Evolutionary conservation across 2,329 filamentous ascomycete genomes (phyloP).

Genomic region (Aspergillus hiratsukae): DNA sequence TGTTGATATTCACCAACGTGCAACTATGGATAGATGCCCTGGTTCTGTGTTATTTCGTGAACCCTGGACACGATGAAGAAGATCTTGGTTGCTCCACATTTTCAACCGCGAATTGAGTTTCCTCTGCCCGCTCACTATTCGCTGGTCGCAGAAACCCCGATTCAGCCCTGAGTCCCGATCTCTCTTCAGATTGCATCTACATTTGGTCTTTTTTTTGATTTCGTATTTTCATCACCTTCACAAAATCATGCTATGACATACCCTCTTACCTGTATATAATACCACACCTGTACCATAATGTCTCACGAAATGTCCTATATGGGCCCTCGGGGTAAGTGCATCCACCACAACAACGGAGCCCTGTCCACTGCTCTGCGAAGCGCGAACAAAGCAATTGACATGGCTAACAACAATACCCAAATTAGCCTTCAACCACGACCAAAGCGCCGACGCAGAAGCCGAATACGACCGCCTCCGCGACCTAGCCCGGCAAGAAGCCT

Average conservation of each 20-base stretch:
- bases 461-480: slow-evolving; percentile 91
- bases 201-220: neutral
- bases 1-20: no score
- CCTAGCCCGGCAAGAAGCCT: slow-evolving; percentile 73
- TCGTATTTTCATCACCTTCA: neutral
- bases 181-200: neutral
- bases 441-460: slow-evolving; percentile 64
- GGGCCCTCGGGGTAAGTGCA: slow-evolving; percentile 34
- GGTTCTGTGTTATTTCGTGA: neutral
- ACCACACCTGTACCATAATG: slow-evolving; percentile 23
- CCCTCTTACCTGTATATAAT: neutral
- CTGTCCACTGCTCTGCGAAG: neutral
- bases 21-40: neutral
- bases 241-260: neutral
- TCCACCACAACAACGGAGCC: neutral
- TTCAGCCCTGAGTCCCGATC: neutral
- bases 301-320: slow-evolving; percentile 42
- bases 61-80: neutral
- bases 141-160: neutral
- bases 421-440: slow-evolving; percentile 71
- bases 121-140: neutral
- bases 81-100: neutral
- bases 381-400: neutral
- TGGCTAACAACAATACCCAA: slow-evolving; percentile 2
- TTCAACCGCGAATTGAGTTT: neutral